These are phyloP conservation scores for Dissophora ornata DNA, from an alignment of 192 early-diverging fungal genomes.

Conservation along the genomic window DNA sequence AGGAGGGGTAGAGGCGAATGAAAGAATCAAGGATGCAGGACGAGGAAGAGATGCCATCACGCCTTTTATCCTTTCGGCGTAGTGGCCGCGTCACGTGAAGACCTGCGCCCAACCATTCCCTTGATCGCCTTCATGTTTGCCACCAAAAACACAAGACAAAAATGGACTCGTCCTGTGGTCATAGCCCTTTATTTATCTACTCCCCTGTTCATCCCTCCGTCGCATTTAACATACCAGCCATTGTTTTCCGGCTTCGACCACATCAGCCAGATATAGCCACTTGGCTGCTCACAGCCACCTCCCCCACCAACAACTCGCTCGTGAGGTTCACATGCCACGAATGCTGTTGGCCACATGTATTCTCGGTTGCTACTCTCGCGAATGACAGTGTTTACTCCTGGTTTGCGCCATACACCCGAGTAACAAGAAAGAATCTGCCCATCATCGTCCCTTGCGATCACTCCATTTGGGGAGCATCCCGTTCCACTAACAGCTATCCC, in stretches of 20 bases:
- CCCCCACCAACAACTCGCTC: slow-evolving; percentile 22
- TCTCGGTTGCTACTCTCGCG: neutral
- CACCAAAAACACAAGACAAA: too few species aligned
- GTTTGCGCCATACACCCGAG: neutral
- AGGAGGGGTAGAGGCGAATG: too few species aligned
- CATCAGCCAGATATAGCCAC: slow-evolving; percentile 8
- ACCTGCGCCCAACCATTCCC: too few species aligned
- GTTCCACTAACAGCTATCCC: neutral
- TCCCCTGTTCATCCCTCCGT: slow-evolving; percentile 14
- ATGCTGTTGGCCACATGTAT: slow-evolving; percentile 10
- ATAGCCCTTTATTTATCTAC: too few species aligned
- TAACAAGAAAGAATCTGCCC: slow-evolving; percentile 15
- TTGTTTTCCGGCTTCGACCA: slow-evolving; percentile 1
- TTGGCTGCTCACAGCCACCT: slow-evolving; percentile 8
- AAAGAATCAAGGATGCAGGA: too few species aligned
- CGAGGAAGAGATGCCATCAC: too few species aligned
- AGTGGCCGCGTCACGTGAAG: too few species aligned
- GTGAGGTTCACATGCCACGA: slow-evolving; percentile 6
- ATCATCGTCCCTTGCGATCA: neutral
- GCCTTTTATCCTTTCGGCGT: too few species aligned
- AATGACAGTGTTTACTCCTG: neutral
- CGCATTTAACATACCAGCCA: slow-evolving; percentile 14
- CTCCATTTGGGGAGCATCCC: slow-evolving; percentile 5
- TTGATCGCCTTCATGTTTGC: too few species aligned
- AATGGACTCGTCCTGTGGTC: too few species aligned